Evolutionary conservation across 2,329 filamentous ascomycete species (phyloP), one percentile per base, ranked within the genome.

Genomic region (Pyrenochaeta sp.): DNA sequence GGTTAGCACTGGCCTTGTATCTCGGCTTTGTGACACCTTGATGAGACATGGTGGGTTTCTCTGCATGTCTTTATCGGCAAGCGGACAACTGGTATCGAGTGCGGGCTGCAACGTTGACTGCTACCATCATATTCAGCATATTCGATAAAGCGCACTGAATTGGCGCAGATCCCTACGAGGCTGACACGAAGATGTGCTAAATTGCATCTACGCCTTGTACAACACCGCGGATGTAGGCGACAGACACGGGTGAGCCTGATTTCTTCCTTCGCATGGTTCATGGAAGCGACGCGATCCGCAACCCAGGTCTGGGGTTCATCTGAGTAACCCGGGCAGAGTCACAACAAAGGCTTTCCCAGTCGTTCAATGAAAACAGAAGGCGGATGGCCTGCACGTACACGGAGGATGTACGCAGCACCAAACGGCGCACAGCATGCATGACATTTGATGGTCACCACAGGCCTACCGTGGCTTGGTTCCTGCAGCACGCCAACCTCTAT

Each of bases 221-320:
- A 5, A 69, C 68, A 27, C 39, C 32, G 40, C 46, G 42, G 41
- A 53, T 58, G 49, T 39, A 35, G 49, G 32, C 31, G 52, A 54
- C 40, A 42, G 53, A 41, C 43, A 47, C 30, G 49, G 44, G 49
- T 46, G 32, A 33, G 41, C 40, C 59, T 50, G 35, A 53, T 49
- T 33, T 58, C 52, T 56, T 43, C 50, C 51, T 50, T 55, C 56
- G 55, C 51, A n/a, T n/a, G 51, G 35, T 51, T 40, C n/a, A 49
- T 21, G 52, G 56, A 61, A 56, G 60, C 58, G 58, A 63, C 44
- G 46, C 21, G 54, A 63, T 66, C 70, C 72, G 54, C 48, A 51
- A 58, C 59, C 71, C 70, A 61, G 72, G 71, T 71, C 63, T 56
- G 50, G 65, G 71, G 65, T 66, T 64, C 56, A 64, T 54, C 49